Conservation (phyloP, 768 basidiomycete genomes). For the Coprinopsis marcescibilis region DNA sequence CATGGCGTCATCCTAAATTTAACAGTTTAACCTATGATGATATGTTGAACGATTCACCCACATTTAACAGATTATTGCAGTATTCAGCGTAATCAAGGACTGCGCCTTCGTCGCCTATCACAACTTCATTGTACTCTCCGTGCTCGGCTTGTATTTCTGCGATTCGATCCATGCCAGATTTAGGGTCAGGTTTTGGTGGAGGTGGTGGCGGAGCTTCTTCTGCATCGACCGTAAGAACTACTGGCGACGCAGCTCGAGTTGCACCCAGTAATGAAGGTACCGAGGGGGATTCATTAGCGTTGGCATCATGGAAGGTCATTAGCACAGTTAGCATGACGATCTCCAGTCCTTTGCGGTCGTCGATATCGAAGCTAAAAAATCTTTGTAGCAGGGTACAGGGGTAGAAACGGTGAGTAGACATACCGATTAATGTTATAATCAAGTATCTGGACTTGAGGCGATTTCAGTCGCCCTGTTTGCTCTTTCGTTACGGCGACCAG, state of each 20-base stretch:
- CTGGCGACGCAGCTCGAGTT: constrained; percentile 13
- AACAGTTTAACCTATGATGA: not conserved
- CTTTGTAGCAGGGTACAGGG: not conserved
- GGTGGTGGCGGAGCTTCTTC: constrained; percentile 29
- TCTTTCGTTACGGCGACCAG: constrained; percentile 80
- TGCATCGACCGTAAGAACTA: constrained; percentile 3
- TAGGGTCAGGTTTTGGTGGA: constrained; percentile 60
- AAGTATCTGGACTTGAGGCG: constrained; percentile 65
- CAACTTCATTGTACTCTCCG: constrained; percentile 69
- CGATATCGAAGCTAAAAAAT: constrained; percentile 64
- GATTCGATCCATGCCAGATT: constrained; percentile 62
- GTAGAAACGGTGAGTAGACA: constrained; percentile 6
- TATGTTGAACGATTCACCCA: constrained; percentile 20
- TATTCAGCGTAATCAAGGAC: constrained; percentile 66
- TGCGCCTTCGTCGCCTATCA: constrained; percentile 58
- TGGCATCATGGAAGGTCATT: constrained; percentile 70
- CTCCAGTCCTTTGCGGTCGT: constrained; percentile 82
- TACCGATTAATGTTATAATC: constrained; percentile 84
- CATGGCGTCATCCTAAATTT: constrained; percentile 69
- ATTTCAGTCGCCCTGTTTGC: constrained; percentile 57
- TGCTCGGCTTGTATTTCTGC: constrained; percentile 62
- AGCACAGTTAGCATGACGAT: constrained; percentile 73
- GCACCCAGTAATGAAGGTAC: constrained; percentile 5
- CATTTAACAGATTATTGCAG: constrained; percentile 58
- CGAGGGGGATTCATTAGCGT: constrained; percentile 47